Base-by-base conservation (phyloP, 176 grass and related monocot species). In the Aegilops speltoides region DNA sequence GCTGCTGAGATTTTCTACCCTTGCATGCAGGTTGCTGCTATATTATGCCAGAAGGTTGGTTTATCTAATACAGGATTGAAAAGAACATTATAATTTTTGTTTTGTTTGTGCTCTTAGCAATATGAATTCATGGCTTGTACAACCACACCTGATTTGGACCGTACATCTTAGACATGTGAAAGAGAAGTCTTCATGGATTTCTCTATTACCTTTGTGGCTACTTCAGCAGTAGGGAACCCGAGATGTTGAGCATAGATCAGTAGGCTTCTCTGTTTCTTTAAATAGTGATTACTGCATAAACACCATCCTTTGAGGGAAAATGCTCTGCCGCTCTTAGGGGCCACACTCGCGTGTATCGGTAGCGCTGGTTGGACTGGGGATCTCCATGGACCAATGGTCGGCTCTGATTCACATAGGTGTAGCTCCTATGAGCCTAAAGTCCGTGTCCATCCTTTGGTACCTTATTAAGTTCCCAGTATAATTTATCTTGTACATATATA, bases 41-140 rank as follows among this genome's bases (percentile, higher is more conserved):
- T 79, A 79, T 40, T 79, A 79, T 79, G 57, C 33, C 56, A 79
- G 77, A 79, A 61, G 76, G 76, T 79, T 61, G 77, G 56, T 62
- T 40, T 38, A 33, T 79, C 34, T 79, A 79, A 61, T 62, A 62
- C 33, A n/a, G 3, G 56, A 37, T 7, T 40, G 6, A 40, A 25
- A 61, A 12, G 20, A 24, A 37, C 33, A 78, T 78, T 36, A 19
- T n/a, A 36, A 78, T 12, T 59, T 78, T 79, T 59, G 2, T 70
- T 70, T 28, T 38, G 50, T 15, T 60, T 59, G 50, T 78, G 19
- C 5, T 13, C 52, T 23, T 60, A 34, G 31, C 33, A 70, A 70
- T 70, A 70, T 34, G 32, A 60, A 77, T 56, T 76, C 45, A 75
- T 73, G 17, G 9, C 72, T 28, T 75, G 28, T 50, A 50, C 41